Evolutionary conservation across 2,329 filamentous ascomycete genomes (phyloP).

Genomic region (Acrocalymma vagum): DNA sequence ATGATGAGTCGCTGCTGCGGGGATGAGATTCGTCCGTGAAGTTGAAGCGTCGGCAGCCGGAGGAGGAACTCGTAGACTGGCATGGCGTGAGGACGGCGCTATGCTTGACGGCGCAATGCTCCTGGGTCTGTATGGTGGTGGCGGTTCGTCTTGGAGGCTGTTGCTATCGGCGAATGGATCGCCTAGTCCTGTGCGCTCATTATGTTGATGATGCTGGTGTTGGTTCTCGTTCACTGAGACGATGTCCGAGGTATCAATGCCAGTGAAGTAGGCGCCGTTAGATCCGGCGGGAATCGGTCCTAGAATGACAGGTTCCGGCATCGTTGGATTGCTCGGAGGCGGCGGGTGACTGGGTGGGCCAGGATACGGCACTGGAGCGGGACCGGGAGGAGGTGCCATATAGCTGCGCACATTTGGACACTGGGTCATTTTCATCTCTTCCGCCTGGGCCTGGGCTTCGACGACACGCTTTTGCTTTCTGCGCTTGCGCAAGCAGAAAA

Average conservation of each 20-base stretch:
- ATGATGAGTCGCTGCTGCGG: no score
- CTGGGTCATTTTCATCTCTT: slow-evolving; percentile 38
- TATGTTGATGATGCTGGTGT: no score
- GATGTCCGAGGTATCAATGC: slow-evolving; percentile 48
- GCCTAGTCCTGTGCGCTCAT: slow-evolving; percentile 25
- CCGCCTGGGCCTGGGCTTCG: slow-evolving; percentile 10
- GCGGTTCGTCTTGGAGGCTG: slow-evolving; percentile 39
- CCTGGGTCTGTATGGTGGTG: slow-evolving; percentile 46
- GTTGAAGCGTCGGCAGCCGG: no score
- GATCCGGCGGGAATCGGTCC: slow-evolving; percentile 41
- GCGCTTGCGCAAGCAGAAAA: slow-evolving; percentile 41
- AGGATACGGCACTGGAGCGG: slow-evolving; percentile 22
- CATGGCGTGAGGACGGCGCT: slow-evolving; percentile 38
- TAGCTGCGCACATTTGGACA: slow-evolving; percentile 21
- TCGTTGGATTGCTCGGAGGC: slow-evolving; percentile 20
- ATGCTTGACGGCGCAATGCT: slow-evolving; percentile 39
- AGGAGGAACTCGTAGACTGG: slow-evolving; percentile 34
- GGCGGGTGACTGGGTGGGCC: slow-evolving; percentile 22
- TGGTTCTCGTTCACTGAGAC: slow-evolving; percentile 41
- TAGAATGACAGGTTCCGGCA: slow-evolving; percentile 41
- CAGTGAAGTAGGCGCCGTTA: slow-evolving; percentile 45
- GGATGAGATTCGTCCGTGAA: slow-evolving; percentile 32
- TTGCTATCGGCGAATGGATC: slow-evolving; percentile 42
- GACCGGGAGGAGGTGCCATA: slow-evolving; percentile 22
- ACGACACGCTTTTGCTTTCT: slow-evolving; percentile 28